Percentiles rank a stretch among this genome's conserved stretches.
Evolutionary conservation across 1,139 yeast species (phyloP).

Genomic region (Geotrichum histeridarum): DNA sequence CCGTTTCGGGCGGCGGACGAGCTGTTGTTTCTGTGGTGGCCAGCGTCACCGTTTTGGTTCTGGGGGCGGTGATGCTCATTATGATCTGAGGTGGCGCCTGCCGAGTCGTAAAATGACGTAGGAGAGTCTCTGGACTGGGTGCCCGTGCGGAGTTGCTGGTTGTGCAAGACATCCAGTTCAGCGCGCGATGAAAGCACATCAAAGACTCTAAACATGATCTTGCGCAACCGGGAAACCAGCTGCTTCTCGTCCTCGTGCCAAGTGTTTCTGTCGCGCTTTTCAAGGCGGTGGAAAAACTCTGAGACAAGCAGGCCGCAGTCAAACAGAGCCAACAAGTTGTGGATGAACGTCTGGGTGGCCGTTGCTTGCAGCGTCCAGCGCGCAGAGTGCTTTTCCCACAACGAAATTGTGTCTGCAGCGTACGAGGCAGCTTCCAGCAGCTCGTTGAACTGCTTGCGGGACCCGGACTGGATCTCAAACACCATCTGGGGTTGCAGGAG

Average conservation of each 20-base stretch:
- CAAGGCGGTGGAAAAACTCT: conserved; percentile 35
- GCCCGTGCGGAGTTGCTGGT: conserved; percentile 18
- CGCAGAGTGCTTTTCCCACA: conserved; percentile 39
- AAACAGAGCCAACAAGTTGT: conserved; percentile 37
- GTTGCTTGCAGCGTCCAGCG: conserved; percentile 35
- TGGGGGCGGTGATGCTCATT: neutral
- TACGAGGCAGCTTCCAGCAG: conserved; percentile 38
- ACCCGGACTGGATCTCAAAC: conserved; percentile 22
- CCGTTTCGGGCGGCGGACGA: neutral
- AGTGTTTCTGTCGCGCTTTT: conserved; percentile 22
- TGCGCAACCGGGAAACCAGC: conserved; percentile 31
- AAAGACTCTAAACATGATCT: conserved; percentile 31
- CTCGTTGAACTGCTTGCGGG: conserved; percentile 28
- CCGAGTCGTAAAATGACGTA: neutral
- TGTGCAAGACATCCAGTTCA: conserved; percentile 17
- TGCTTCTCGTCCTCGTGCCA: conserved; percentile 32
- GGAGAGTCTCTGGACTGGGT: neutral
- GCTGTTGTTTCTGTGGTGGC: neutral
- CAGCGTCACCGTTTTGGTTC: neutral
- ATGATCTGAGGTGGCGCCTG: neutral
- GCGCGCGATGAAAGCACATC: conserved; percentile 23
- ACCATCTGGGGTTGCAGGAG: conserved; percentile 24
- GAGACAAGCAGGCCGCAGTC: conserved; percentile 39
- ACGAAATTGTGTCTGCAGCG: conserved; percentile 39
- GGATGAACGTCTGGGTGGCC: conserved; percentile 37